Base-by-base conservation (phyloP, 2,329 filamentous ascomycete genomes). In the Alternaria sp. region DNA sequence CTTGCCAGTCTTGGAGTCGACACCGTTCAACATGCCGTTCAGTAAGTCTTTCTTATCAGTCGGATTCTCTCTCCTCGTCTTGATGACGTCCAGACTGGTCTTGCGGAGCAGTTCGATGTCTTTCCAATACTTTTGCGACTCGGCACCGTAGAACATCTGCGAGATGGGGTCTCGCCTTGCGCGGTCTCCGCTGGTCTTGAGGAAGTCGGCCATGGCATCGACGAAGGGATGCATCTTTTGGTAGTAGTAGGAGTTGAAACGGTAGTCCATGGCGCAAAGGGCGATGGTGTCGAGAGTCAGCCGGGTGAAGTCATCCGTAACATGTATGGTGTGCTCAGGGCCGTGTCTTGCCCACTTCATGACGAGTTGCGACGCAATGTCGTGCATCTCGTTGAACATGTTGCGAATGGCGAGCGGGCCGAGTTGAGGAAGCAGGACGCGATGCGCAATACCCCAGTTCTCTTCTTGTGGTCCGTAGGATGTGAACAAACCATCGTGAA, bases 391-490 rank as follows among this genome's bases (percentile, higher is more conserved):
- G 64, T 86, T 84, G 65, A 90, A 92, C 90, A 92, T 92, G 60
- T 79, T 82, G 37, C 87, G 84, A 70, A 93, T 92, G 2, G 87
- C 84, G 21, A 92, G 77, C 0, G 90, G 90, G 0, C 90, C 90
- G 74, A 93, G 92, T 3, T 89, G 89, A 0, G 90, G 90, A 71
- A 90, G 85, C 58, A 93, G 80, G 15, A 89, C 80, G 21, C 88
- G 82, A 71, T 92, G 87, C 26, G 91, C 90, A 66, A 90, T 85
- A 25, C 85, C 75, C 81, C 81, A 83, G 23, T 81, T 76, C 53
- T 76, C 77, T 33, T 80, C 77, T 60, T 82, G 76, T 2, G 77
- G 74, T 12, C 76, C 76, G 26, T 74, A 74, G 3, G 80, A 77
- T 15, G 81, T 82, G 67, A 83, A 83, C 0, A 83, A 71, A 5